phyloP scores from a whole-genome alignment of 2,329 filamentous ascomycete genomes.

The Colletotrichum chlorophyti region DNA sequence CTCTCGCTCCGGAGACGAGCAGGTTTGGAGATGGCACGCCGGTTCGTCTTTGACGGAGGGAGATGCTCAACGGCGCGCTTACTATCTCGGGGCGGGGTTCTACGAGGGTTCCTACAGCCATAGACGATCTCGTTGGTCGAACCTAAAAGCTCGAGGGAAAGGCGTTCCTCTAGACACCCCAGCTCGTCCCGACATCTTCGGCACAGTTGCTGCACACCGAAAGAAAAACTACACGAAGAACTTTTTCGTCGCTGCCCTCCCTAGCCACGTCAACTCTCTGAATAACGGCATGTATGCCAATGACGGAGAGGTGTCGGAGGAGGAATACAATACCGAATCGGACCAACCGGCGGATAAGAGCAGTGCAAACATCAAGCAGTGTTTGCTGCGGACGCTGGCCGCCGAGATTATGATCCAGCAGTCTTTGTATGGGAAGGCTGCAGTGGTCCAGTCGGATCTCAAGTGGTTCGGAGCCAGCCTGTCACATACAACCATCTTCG shows the following conservation, averaged over 20 bases:
- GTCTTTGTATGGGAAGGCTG: constrained; percentile 51
- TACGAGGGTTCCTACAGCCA: not conserved
- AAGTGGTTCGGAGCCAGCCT: constrained; percentile 50
- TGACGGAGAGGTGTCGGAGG: constrained; percentile 14
- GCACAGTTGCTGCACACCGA: not conserved
- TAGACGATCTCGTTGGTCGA: not conserved
- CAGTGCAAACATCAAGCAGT: constrained; percentile 53
- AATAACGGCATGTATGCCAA: not conserved
- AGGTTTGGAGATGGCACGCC: constrained; percentile 14
- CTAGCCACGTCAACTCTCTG: not conserved
- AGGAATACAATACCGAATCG: constrained; percentile 14
- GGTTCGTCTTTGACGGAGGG: not conserved
- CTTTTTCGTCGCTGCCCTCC: not conserved
- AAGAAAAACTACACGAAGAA: not conserved
- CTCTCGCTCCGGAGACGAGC: constrained; percentile 38
- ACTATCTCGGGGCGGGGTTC: constrained; percentile 43
- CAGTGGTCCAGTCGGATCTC: constrained; percentile 54
- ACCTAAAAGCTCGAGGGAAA: not conserved
- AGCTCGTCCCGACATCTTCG: not conserved
- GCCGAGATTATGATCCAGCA: constrained; percentile 54
- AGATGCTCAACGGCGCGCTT: constrained; percentile 33
- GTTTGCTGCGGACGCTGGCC: constrained; percentile 53
- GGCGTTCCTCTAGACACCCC: not conserved
- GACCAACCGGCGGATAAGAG: not conserved
- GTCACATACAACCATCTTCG: constrained; percentile 64